Percentiles rank a stretch among this genome's conserved stretches.
These are phyloP conservation scores for Pleurotus pulmonarius DNA, from an alignment of 768 basidiomycete genomes.

Conservation along the genomic window DNA sequence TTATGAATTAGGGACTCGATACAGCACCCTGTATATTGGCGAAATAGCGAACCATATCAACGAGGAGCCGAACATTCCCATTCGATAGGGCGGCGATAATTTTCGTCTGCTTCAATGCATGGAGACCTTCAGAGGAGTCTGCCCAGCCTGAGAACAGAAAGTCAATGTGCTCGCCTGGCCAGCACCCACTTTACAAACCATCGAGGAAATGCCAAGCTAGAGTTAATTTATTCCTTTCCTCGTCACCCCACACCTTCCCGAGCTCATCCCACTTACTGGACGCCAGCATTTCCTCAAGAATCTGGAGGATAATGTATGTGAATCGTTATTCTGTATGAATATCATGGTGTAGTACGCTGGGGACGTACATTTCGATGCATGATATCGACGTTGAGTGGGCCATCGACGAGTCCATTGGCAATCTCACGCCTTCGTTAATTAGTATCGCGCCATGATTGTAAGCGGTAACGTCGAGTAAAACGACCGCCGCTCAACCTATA, in stretches of 20 bases:
- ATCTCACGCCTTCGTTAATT: slow-evolving; percentile 32
- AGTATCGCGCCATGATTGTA: neutral
- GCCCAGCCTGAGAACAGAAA: slow-evolving; percentile 45
- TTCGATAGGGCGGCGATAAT: slow-evolving; percentile 59
- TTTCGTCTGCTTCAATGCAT: slow-evolving; percentile 43
- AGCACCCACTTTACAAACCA: slow-evolving; percentile 26
- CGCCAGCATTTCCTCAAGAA: slow-evolving; percentile 52
- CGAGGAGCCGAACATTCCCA: slow-evolving; percentile 56
- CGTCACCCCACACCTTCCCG: slow-evolving; percentile 38
- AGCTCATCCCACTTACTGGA: slow-evolving; percentile 48
- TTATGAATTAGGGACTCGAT: neutral
- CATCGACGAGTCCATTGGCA: slow-evolving; percentile 36
- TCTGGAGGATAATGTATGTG: slow-evolving; percentile 26
- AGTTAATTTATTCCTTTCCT: slow-evolving; percentile 40
- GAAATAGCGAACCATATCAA: slow-evolving; percentile 50
- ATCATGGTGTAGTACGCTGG: neutral
- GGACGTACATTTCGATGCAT: slow-evolving; percentile 49
- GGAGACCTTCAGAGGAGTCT: slow-evolving; percentile 46
- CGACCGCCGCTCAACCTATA: too few species aligned
- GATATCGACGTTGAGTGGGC: slow-evolving; percentile 47
- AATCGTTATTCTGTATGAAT: neutral
- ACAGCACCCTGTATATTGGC: neutral
- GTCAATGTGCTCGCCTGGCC: too few species aligned
- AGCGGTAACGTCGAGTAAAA: too few species aligned
- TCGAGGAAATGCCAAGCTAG: slow-evolving; percentile 58